Percentiles rank a stretch among this genome's conserved stretches.
These are phyloP conservation scores for Kodamaea neixiangensis DNA, from an alignment of 805 yeast genomes.

Conservation along the genomic window DNA sequence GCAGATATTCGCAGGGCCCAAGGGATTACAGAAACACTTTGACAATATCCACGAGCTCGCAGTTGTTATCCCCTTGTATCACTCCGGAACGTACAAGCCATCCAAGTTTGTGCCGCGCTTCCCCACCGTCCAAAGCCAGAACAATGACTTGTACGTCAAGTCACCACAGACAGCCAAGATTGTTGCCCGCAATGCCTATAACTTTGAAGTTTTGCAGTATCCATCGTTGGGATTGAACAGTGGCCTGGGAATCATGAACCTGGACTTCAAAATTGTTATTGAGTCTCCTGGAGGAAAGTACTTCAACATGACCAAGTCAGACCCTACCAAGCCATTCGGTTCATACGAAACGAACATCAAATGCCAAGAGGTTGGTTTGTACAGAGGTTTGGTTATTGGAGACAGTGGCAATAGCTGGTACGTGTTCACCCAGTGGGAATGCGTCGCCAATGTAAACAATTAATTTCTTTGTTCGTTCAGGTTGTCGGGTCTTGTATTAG, in stretches of 20 bases:
- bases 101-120: slow-evolving; percentile 70
- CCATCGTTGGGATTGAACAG: slow-evolving; percentile 53
- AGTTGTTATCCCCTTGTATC: slow-evolving; percentile 72
- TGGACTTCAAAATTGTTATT: slow-evolving; percentile 61
- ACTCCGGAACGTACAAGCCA: slow-evolving; percentile 62
- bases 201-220: slow-evolving; percentile 63
- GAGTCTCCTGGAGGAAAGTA: slow-evolving; percentile 87
- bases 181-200: slow-evolving; percentile 56
- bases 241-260: slow-evolving; percentile 33
- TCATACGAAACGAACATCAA: slow-evolving; percentile 61
- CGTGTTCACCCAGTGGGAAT: slow-evolving; percentile 89
- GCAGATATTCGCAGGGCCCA: slow-evolving; percentile 70
- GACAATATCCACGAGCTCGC: slow-evolving; percentile 68
- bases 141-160: slow-evolving; percentile 75
- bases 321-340: slow-evolving; percentile 49
- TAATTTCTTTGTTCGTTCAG: not conserved
- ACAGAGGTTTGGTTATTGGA: slow-evolving; percentile 81
- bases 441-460: slow-evolving; percentile 26
- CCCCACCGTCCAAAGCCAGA: slow-evolving; percentile 68
- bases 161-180: slow-evolving; percentile 80
- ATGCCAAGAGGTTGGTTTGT: slow-evolving; percentile 72
- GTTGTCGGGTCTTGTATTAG: slow-evolving; percentile 3
- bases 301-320: slow-evolving; percentile 55
- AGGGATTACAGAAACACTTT: slow-evolving; percentile 57
- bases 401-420: slow-evolving; percentile 81